These are phyloP conservation scores for Penicillium sp. DNA, from an alignment of 2,329 filamentous ascomycete species.

Conservation along the genomic window DNA sequence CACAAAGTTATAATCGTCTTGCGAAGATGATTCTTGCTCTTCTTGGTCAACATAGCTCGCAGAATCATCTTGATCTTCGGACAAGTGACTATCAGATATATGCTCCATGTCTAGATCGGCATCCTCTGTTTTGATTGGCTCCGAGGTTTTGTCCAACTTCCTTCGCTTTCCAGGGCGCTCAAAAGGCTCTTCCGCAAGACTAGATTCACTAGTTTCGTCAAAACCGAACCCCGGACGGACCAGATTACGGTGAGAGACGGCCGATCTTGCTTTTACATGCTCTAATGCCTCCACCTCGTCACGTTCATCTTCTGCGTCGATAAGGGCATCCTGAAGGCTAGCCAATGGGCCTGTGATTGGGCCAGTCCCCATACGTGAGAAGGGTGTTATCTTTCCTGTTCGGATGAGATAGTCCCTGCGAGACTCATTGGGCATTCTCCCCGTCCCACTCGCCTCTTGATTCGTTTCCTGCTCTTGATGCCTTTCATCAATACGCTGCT, in stretches of 20 bases:
- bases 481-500: conserved; percentile 77
- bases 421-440: conserved; percentile 75
- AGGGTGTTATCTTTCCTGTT: conserved; percentile 97
- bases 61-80: conserved; percentile 40
- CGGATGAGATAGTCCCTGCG: conserved; percentile 89
- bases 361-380: conserved; percentile 75
- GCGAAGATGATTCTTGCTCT: conserved; percentile 32
- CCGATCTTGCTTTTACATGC: conserved; percentile 42
- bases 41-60: conserved; percentile 41
- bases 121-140: conserved; percentile 11
- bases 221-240: conserved; percentile 74
- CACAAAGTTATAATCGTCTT: conserved; percentile 43
- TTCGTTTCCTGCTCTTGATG: conserved; percentile 60
- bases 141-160: conserved; percentile 31
- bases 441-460: conserved; percentile 49
- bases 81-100: conserved; percentile 22
- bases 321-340: conserved; percentile 74
- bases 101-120: conserved; percentile 14
- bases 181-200: conserved; percentile 30
- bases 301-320: conserved; percentile 78
- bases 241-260: conserved; percentile 73
- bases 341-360: conserved; percentile 64
- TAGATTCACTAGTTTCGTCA: conserved; percentile 44
- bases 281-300: conserved; percentile 56
- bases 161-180: conserved; percentile 40